Conservation (phyloP, 176 grass and related monocot genomes). For the Eleusine indica region DNA sequence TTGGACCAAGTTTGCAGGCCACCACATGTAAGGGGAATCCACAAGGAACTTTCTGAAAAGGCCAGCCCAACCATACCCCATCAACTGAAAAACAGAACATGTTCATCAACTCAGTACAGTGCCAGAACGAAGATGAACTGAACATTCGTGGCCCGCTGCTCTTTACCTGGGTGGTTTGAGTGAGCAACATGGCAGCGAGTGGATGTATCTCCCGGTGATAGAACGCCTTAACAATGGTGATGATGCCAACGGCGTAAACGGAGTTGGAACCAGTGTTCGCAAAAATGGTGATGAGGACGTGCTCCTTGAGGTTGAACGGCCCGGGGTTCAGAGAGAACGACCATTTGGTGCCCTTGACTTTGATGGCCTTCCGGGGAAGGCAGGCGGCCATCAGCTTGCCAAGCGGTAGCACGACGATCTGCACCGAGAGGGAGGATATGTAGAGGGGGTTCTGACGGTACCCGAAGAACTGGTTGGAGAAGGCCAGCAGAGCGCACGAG, state of each 20-base stretch:
- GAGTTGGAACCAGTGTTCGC: conserved; percentile 72
- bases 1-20: conserved; percentile 72
- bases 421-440: conserved; percentile 64
- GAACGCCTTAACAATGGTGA: conserved; percentile 86
- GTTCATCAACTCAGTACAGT: conserved; percentile 17
- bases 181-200: conserved; percentile 69
- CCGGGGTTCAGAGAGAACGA: conserved; percentile 86
- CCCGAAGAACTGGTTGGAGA: conserved; percentile 93
- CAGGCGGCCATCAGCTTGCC: conserved; percentile 73
- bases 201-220: conserved; percentile 65
- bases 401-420: conserved; percentile 70
- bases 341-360: conserved; percentile 41
- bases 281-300: conserved; percentile 82
- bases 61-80: conserved; percentile 89
- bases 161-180: conserved; percentile 77
- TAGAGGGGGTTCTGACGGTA: conserved; percentile 76
- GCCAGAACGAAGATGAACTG: conserved; percentile 8
- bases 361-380: conserved; percentile 47
- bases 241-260: conserved; percentile 74
- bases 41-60: conserved; percentile 76
- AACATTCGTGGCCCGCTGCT: conserved; percentile 6
- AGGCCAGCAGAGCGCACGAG: conserved; percentile 66
- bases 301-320: conserved; percentile 92
- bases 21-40: conserved; percentile 96
- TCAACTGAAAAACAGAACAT: conserved; percentile 43